Evolutionary conservation across 345 rosid species (phyloP).

Genomic region (Barbarea vulgaris): DNA sequence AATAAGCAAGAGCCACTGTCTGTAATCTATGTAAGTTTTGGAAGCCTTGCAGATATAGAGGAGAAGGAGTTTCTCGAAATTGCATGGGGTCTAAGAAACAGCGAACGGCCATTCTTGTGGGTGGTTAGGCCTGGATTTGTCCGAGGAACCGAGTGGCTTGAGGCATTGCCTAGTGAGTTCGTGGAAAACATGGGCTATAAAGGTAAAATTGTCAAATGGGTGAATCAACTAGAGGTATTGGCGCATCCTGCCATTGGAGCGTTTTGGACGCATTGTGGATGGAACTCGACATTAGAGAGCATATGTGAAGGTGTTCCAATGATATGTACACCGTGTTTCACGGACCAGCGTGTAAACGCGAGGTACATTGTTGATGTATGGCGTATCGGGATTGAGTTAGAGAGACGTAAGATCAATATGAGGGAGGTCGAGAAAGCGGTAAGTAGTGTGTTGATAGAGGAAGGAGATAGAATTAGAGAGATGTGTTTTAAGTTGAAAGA

Average conservation of each 20-base stretch:
- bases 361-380: constrained; percentile 55
- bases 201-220: constrained; percentile 68
- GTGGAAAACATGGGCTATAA: constrained; percentile 43
- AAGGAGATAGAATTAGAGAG: constrained; percentile 47
- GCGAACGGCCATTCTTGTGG: constrained; percentile 63
- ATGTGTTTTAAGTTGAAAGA: constrained; percentile 44
- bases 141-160: constrained; percentile 41
- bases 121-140: constrained; percentile 56
- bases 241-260: constrained; percentile 57
- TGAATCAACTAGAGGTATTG: constrained; percentile 64
- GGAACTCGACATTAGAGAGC: constrained; percentile 75
- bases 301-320: constrained; percentile 69
- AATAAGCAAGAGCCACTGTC: constrained; percentile 49
- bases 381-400: constrained; percentile 56
- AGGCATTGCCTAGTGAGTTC: constrained; percentile 48
- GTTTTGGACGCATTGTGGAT: constrained; percentile 71
- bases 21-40: constrained; percentile 65
- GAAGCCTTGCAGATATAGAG: constrained; percentile 50
- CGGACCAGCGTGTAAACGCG: constrained; percentile 63
- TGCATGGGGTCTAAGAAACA: constrained; percentile 58
- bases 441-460: constrained; percentile 39
- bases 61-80: constrained; percentile 51
- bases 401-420: constrained; percentile 40
- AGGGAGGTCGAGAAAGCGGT: constrained; percentile 46
- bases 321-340: constrained; percentile 69